These are phyloP conservation scores for Epichloe festucae DNA, from an alignment of 2,329 filamentous ascomycete species.

Conservation along the genomic window DNA sequence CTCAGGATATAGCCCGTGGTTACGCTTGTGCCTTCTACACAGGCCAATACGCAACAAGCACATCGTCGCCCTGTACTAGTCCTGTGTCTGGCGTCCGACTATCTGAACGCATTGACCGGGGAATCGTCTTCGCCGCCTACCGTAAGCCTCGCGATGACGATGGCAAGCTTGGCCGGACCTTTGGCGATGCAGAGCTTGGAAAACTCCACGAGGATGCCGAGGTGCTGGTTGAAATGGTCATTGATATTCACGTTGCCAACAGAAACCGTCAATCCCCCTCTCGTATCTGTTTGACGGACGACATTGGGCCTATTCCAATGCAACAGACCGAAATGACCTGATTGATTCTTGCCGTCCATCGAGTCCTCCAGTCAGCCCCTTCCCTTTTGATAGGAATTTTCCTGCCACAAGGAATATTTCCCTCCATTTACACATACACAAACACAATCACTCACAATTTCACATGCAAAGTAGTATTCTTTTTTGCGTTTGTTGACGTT, in stretches of 20 bases:
- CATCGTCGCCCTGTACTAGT: constrained; percentile 13
- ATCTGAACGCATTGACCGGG: constrained; percentile 28
- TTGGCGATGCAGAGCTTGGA: constrained; percentile 28
- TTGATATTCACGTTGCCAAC: constrained; percentile 33
- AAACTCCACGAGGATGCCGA: constrained; percentile 36
- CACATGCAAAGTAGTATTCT: not conserved
- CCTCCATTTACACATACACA: not conserved
- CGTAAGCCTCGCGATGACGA: constrained; percentile 31
- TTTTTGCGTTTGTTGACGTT: not conserved
- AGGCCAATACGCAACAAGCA: constrained; percentile 20
- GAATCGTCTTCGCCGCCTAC: constrained; percentile 45
- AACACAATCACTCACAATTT: constrained; percentile 3
- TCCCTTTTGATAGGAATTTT: no score
- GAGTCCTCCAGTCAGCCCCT: no score
- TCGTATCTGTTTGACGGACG: constrained; percentile 16
- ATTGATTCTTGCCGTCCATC: not conserved
- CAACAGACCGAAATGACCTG: constrained; percentile 9
- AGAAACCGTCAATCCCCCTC: constrained; percentile 19
- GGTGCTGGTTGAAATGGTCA: constrained; percentile 37
- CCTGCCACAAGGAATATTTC: no score
- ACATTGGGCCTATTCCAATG: constrained; percentile 27
- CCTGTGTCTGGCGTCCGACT: constrained; percentile 13
- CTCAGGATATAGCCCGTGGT: constrained; percentile 35
- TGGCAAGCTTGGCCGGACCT: constrained; percentile 21
- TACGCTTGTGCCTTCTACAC: constrained; percentile 42